A percentile compares a stretch with the other conserved stretches of the same genome.
phyloP scores from a whole-genome alignment of 257 asterid species.

The Striga asiatica region DNA sequence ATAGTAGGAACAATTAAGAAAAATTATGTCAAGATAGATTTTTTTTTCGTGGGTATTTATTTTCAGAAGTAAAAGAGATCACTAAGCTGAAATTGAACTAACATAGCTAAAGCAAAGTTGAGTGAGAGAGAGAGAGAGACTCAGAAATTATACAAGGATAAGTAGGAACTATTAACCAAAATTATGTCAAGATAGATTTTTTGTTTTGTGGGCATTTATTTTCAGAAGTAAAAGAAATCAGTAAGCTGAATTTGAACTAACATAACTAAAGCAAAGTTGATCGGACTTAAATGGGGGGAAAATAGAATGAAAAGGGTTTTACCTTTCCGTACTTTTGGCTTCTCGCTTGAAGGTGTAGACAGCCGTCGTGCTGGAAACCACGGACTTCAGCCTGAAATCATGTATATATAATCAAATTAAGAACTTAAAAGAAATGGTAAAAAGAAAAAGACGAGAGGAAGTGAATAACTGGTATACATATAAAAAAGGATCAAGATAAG shows the following conservation, averaged over 20 bases:
- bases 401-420: constrained; percentile 2
- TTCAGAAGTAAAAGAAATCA: no score
- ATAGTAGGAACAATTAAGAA: no score
- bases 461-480: no score
- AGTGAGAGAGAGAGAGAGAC: not conserved
- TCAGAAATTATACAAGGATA: no score
- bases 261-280: not conserved
- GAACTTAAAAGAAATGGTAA: not conserved
- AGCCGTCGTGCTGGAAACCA: constrained; percentile 86
- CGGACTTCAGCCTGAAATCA: constrained; percentile 80
- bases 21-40: no score
- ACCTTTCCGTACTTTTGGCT: constrained; percentile 99
- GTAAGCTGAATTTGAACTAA: no score
- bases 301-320: not conserved
- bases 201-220: no score
- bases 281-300: not conserved
- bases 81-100: no score
- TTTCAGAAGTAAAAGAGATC: no score
- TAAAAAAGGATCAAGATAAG: not conserved
- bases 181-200: no score
- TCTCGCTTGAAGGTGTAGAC: constrained; percentile 84
- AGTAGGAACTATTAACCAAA: no score
- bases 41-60: no score
- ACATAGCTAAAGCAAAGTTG: not conserved
- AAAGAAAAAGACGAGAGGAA: not conserved